phyloP scores from a whole-genome alignment of 108 stramenopile species.

The Aurantiochytrium sp. region DNA sequence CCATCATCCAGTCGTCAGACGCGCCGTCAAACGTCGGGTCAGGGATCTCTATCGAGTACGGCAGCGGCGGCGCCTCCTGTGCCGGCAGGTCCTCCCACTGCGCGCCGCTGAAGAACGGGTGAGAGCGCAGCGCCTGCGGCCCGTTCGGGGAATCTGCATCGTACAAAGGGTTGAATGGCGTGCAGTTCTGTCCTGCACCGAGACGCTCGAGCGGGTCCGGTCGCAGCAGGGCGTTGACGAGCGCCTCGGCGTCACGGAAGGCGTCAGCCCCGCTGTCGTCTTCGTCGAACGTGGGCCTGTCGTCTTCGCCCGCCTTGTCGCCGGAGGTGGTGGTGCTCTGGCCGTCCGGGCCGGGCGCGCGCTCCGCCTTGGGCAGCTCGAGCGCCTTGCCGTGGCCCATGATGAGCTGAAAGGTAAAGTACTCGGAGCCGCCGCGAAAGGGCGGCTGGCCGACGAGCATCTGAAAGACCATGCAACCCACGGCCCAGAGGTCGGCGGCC shows the following conservation, averaged over 20 bases:
- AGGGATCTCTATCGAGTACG: not conserved
- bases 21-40: not conserved
- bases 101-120: constrained; percentile 32
- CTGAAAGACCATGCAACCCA: constrained; percentile 51
- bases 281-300: too few relatives aligned
- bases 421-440: constrained; percentile 41
- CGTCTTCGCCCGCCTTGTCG: too few relatives aligned
- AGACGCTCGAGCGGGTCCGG: constrained; percentile 13
- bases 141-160: not conserved
- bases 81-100: not conserved
- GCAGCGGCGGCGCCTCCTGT: not conserved
- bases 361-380: not conserved
- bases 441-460: constrained; percentile 36
- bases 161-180: not conserved
- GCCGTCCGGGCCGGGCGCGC: too few relatives aligned
- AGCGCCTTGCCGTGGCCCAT: constrained; percentile 17
- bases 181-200: constrained; percentile 9
- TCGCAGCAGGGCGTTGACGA: not conserved
- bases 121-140: not conserved
- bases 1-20: constrained; percentile 18
- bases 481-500: constrained; percentile 50
- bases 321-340: too few relatives aligned
- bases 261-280: too few relatives aligned
- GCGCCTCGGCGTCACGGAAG: not conserved
- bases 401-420: constrained; percentile 35